phyloP scores from a whole-genome alignment of 257 asterid species.

The Anisodus tanguticus region DNA sequence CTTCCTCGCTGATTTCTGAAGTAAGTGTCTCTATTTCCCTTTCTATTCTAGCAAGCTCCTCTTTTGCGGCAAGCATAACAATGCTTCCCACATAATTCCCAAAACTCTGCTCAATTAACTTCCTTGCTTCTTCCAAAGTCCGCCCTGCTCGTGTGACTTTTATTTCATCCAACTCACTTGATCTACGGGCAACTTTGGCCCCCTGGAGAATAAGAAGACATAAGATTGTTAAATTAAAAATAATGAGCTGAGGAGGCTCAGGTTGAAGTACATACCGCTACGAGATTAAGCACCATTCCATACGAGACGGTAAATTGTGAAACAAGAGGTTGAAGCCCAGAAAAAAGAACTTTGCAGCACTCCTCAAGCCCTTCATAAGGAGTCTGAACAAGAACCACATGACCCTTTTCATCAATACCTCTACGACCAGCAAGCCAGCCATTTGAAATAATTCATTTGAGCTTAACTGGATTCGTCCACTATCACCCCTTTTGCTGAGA shows the following conservation, averaged over 20 bases:
- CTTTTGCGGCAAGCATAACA: constrained; percentile 96
- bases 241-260: constrained; percentile 33
- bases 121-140: constrained; percentile 92
- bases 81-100: constrained; percentile 98
- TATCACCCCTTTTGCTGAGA: constrained; percentile 89
- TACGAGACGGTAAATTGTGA: constrained; percentile 98
- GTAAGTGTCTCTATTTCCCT: constrained; percentile 76
- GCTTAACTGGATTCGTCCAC: constrained; percentile 76
- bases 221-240: constrained; percentile 32
- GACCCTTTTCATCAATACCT: constrained; percentile 94
- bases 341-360: constrained; percentile 89
- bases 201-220: constrained; percentile 64
- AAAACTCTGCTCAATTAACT: constrained; percentile 95
- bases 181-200: constrained; percentile 69
- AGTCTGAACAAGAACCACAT: constrained; percentile 88
- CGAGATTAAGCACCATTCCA: constrained; percentile 99
- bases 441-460: constrained; percentile 94
- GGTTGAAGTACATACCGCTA: constrained; percentile 62
- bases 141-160: constrained; percentile 72
- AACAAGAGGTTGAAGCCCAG: constrained; percentile 93
- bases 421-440: constrained; percentile 99
- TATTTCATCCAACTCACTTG: constrained; percentile 56
- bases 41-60: constrained; percentile 80
- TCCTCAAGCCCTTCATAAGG: constrained; percentile 94
- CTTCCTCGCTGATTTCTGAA: constrained; percentile 86